Conservation (phyloP, 78 protist species). For the Chrysochromulina parva region DNA sequence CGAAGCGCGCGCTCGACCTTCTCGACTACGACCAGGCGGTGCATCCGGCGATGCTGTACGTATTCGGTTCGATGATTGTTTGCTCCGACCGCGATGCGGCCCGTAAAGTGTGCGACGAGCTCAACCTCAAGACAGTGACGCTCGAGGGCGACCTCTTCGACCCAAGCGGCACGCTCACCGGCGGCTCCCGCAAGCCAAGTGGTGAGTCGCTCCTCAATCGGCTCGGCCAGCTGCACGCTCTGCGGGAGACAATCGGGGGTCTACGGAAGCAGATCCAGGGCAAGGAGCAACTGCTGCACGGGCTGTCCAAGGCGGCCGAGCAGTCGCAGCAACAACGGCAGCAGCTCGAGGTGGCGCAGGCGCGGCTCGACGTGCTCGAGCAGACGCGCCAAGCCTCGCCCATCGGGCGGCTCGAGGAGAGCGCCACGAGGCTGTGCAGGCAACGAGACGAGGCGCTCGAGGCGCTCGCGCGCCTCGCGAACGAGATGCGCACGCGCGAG, state of each 20-base stretch:
- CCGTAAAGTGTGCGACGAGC: not conserved
- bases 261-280: not conserved
- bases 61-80: conserved; percentile 94
- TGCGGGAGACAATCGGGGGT: not conserved
- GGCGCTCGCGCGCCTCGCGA: not conserved
- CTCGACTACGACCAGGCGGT: conserved; percentile 75
- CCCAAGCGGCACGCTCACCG: conserved; percentile 96
- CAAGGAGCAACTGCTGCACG: not conserved
- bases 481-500: not conserved
- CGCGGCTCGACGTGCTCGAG: not conserved
- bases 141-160: conserved; percentile 95
- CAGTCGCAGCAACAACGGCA: not conserved
- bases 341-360: not conserved
- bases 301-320: not conserved
- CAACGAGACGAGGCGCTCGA: not conserved
- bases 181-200: conserved; percentile 65
- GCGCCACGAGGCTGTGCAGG: not conserved
- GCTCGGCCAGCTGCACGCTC: not conserved
- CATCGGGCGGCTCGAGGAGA: not conserved
- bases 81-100: conserved; percentile 53
- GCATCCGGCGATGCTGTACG: conserved; percentile 86
- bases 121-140: conserved; percentile 78
- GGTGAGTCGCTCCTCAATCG: not conserved
- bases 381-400: not conserved
- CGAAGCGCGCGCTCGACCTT: conserved; percentile 57